Base-by-base conservation (phyloP, 1,284 basidiomycete genomes). In the Boletus mariae region DNA sequence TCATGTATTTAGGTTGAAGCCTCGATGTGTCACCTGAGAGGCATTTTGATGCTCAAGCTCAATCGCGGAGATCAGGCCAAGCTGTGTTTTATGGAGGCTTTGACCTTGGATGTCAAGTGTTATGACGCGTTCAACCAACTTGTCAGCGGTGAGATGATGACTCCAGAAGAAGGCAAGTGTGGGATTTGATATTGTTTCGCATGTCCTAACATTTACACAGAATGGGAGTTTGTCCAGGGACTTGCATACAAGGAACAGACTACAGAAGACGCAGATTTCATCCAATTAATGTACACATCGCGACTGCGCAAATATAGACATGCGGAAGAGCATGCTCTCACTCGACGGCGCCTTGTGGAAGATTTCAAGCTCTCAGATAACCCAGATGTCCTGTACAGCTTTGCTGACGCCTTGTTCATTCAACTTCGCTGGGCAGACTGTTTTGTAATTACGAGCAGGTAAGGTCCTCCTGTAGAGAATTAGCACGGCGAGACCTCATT, bases 71-170 rank as follows among this genome's bases (percentile, higher is more conserved):
- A 92, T 43, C 83, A 90, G 57, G 97, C 97, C 0, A 96, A 96
- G 64, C 80, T 92, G 53, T 90, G 88, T 58, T 98, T 98, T 67
- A 89, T 98, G 83, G 94, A 98, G 61, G 95, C 97, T 1, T 78
- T 99, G 13, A 82, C 88, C 0, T 77, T 98, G 12, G 97, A 99
- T 63, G 92, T 99, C 26, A 98, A 98, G 71, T 98, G 96, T 69
- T 99, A 94, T 66, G 97, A 99, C 60, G 90, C 94, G 1, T 99
- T 98, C 64, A 84, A 90, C 51, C 90, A 95, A 57, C 80, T 99
- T 6, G 78, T 98, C 20, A 87, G 86, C 40, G 91, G 94, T 2
- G 90, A 95, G 67, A 94, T 97, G 92, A 90, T 98, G 87, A 84
- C 87, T 13, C 83, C 87, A 1, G 85, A 92, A 56, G 95, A 98